These are phyloP conservation scores for Serendipita indica DNA, from an alignment of 768 basidiomycete genomes.

Conservation along the genomic window DNA sequence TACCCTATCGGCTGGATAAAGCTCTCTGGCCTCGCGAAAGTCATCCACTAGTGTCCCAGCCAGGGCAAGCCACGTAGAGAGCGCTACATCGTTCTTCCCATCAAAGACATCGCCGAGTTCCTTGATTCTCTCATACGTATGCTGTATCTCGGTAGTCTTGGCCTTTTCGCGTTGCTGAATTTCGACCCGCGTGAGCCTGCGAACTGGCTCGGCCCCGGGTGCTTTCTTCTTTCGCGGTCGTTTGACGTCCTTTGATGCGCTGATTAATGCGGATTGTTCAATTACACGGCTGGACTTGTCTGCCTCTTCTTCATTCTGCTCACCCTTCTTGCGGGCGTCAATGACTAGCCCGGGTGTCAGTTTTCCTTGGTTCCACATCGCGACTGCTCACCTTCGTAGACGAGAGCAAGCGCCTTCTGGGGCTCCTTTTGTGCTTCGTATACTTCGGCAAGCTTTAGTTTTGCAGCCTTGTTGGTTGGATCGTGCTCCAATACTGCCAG, in stretches of 20 bases:
- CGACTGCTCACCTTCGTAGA: conserved; percentile 52
- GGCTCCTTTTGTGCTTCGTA: conserved; percentile 75
- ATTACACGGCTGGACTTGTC: conserved; percentile 11
- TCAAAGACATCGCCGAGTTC: conserved; percentile 34
- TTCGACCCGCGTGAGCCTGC: conserved; percentile 37
- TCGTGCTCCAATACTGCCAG: conserved; percentile 24
- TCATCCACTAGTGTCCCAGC: conserved; percentile 78
- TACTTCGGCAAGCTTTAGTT: conserved; percentile 80
- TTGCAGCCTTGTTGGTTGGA: conserved; percentile 63
- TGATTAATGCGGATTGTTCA: not conserved
- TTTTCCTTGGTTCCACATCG: not conserved
- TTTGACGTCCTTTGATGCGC: conserved; percentile 24
- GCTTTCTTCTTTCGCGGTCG: conserved; percentile 19
- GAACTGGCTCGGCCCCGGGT: not conserved
- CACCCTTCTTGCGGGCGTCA: conserved; percentile 20
- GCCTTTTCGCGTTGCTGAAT: conserved; percentile 46
- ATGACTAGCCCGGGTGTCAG: conserved; percentile 21
- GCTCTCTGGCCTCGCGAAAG: conserved; percentile 70
- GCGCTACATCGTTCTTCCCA: conserved; percentile 33
- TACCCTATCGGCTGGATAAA: conserved; percentile 71
- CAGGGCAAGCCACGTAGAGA: conserved; percentile 64
- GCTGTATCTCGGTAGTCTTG: conserved; percentile 48
- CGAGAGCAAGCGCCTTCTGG: conserved; percentile 65
- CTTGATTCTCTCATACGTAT: conserved; percentile 42
- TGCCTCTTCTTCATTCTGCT: conserved; percentile 14